Conservation (phyloP, 1,284 basidiomycete species). For the Irpex lacteus region DNA sequence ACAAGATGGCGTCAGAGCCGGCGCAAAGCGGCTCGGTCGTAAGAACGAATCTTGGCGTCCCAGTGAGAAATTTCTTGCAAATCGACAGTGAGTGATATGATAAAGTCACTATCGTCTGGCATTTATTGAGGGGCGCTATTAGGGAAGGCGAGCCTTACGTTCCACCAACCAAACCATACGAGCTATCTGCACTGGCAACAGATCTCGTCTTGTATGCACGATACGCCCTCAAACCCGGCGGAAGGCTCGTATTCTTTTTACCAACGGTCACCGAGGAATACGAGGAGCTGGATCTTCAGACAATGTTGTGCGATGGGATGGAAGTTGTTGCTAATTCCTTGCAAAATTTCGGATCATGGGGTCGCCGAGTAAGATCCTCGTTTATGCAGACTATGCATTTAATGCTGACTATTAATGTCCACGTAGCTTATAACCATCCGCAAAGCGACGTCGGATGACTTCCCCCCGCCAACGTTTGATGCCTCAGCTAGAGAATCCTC, state of each 20-base stretch:
- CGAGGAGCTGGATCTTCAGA: conserved; percentile 77
- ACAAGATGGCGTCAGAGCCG: conserved; percentile 91
- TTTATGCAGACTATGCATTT: no score
- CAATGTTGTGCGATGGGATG: conserved; percentile 83
- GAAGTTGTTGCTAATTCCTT: conserved; percentile 84
- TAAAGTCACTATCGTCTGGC: neutral
- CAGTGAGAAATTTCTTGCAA: conserved; percentile 9
- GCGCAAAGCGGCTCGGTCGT: conserved; percentile 91
- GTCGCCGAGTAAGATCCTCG: conserved; percentile 66
- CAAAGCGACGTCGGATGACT: conserved; percentile 55
- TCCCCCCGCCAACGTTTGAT: conserved; percentile 52
- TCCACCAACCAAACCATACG: conserved; percentile 90
- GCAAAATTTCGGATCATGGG: conserved; percentile 97
- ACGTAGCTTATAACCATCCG: conserved; percentile 84
- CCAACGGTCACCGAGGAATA: conserved; percentile 93
- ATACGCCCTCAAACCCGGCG: conserved; percentile 82
- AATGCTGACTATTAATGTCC: neutral
- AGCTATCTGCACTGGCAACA: conserved; percentile 78
- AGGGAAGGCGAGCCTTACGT: conserved; percentile 70
- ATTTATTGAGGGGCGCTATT: neutral
- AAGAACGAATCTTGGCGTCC: conserved; percentile 35
- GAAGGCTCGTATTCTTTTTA: conserved; percentile 93
- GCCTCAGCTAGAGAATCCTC: conserved; percentile 16
- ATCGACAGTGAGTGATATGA: conserved; percentile 23
- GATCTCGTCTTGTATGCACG: conserved; percentile 86